phyloP scores from a whole-genome alignment of 139 green algal genomes.

The Haematococcus sp. region DNA sequence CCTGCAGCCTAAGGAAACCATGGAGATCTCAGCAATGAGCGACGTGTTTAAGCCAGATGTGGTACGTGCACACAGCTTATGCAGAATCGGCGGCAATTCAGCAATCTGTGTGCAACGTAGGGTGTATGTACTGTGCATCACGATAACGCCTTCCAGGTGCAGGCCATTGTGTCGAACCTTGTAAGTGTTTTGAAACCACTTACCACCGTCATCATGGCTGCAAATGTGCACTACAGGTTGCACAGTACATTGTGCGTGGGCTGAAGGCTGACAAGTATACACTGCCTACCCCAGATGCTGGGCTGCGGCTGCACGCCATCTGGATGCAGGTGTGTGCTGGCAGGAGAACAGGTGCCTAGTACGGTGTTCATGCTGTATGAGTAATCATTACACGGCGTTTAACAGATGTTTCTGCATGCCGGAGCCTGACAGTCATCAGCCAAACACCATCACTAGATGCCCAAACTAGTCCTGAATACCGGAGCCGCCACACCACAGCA shows the following conservation, averaged over 20 bases:
- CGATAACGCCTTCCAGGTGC: neutral
- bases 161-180: neutral
- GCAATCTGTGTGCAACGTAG: neutral
- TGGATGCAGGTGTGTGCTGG: slow-evolving; percentile 22
- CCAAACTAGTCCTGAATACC: no score
- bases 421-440: no score
- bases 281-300: slow-evolving; percentile 54
- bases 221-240: slow-evolving; percentile 48
- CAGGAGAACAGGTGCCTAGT: no score
- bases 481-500: no score
- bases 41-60: slow-evolving; percentile 47
- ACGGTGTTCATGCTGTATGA: no score
- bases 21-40: slow-evolving; percentile 48
- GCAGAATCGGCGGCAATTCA: no score
- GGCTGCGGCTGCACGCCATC: slow-evolving; percentile 12
- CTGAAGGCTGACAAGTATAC: slow-evolving; percentile 55
- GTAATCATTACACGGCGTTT: no score
- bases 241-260: slow-evolving; percentile 36
- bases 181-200: neutral
- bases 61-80: slow-evolving; percentile 19
- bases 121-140: neutral
- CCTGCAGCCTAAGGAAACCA: slow-evolving; percentile 49
- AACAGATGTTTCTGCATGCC: no score
- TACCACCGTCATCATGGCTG: neutral
- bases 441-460: no score